These are phyloP conservation scores for Dryas octopetala DNA, from an alignment of 306 rosid genomes.

Conservation along the genomic window DNA sequence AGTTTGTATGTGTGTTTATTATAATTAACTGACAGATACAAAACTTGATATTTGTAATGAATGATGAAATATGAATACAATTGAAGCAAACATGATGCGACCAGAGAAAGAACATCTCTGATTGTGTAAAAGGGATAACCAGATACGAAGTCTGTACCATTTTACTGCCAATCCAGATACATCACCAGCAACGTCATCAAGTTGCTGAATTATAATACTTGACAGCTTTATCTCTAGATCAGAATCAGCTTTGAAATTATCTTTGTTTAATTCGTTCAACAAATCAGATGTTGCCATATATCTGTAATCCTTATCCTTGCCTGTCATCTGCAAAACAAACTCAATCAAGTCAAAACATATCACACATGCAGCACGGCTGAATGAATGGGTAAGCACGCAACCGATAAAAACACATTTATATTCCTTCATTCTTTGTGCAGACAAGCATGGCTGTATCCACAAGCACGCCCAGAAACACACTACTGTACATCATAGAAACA, in stretches of 20 bases:
- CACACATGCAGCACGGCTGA: slow-evolving; percentile 2
- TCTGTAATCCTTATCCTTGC: slow-evolving; percentile 91
- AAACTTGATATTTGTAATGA: background rate
- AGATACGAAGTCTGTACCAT: slow-evolving; percentile 45
- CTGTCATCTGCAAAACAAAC: slow-evolving; percentile 65
- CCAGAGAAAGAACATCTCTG: background rate
- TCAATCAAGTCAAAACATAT: slow-evolving; percentile 7
- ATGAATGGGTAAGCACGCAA: background rate
- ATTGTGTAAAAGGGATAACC: background rate
- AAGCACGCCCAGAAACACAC: background rate
- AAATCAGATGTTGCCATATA: slow-evolving; percentile 97
- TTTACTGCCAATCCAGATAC: slow-evolving; percentile 93
- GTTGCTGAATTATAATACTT: slow-evolving; percentile 80
- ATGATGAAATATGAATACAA: background rate
- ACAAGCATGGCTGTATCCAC: background rate
- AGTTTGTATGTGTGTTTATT: background rate
- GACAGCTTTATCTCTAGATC: slow-evolving; percentile 73
- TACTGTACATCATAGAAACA: background rate
- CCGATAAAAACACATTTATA: background rate
- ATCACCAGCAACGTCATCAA: slow-evolving; percentile 93
- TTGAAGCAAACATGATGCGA: background rate
- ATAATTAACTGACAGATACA: background rate
- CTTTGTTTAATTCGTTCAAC: slow-evolving; percentile 67
- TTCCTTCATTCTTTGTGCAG: background rate
- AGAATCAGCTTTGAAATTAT: slow-evolving; percentile 68